Evolutionary conservation across 176 grass and related monocot genomes (phyloP), one percentile per base, ranked within the genome.

Genomic region (Oryza nivara): DNA sequence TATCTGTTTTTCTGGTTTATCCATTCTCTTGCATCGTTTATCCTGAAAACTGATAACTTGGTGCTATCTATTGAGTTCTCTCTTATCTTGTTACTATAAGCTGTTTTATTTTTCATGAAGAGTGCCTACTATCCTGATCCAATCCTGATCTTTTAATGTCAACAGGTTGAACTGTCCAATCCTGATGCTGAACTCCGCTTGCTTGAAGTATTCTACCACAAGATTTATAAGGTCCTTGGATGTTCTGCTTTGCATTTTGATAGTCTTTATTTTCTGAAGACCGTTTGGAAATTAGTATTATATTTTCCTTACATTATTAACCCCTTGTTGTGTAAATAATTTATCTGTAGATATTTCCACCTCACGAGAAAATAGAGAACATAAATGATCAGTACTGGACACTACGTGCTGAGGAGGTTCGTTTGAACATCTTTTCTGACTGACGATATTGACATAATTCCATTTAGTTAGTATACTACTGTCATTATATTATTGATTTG

Each of bases 181-280:
- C 91, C 95, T 74, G 80, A 95, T 54, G 87, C 87, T 48, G 95
- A 98, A 85, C 92, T 98, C 26, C 90, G 95, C 25, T 93, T 98
- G 85, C 92, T 98, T 83, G 92, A 98, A 82, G 95, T 98, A 54
- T 95, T 98, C 67, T 98, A 98, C 83, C 95, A 95, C 85, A 95
- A 98, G 73, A 98, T 98, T 80, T 98, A 98, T 65, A 98, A 95
- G 92, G 95, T 98, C 51, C 11, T 67, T 86, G 75, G 16, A 12
- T 76, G 17, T 68, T 64, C 36, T 52, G 65, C 51, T 85, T 51
- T 34, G 68, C 52, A 76, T 71, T 75, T 61, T 19, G 11, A n/a
- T 45, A 48, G 20, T 74, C 48, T 68, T 45, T 54, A 83, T 77
- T 78, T 71, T 65, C 15, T 71, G 10, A 70, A 38, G n/a, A 65